Evolutionary conservation across 306 rosid species (phyloP).

Genomic region (Cercis canadensis): DNA sequence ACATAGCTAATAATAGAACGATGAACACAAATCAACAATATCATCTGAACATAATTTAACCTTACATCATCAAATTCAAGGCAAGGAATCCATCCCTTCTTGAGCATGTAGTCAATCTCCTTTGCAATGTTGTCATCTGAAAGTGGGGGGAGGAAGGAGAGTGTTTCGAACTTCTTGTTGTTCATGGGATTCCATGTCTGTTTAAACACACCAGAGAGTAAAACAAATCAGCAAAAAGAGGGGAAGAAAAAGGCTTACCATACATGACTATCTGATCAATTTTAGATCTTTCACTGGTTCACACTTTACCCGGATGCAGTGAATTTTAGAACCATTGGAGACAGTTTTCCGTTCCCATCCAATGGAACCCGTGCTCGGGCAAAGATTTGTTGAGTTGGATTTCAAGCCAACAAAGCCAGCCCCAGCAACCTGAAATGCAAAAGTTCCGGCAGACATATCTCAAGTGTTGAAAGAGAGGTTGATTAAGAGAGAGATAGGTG

Average conservation of each 20-base stretch:
- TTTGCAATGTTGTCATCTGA: slow-evolving; percentile 74
- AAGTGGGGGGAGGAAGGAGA: slow-evolving; percentile 75
- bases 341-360: slow-evolving; percentile 55
- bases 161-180: slow-evolving; percentile 79
- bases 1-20: neutral
- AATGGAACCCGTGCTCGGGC: slow-evolving; percentile 37
- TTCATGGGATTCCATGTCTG: slow-evolving; percentile 87
- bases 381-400: slow-evolving; percentile 44
- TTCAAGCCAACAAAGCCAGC: slow-evolving; percentile 56
- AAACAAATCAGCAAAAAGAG: slow-evolving; percentile 16
- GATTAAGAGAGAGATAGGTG: neutral
- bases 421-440: slow-evolving; percentile 36
- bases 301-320: slow-evolving; percentile 74
- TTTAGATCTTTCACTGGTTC: neutral
- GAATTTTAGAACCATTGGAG: slow-evolving; percentile 64
- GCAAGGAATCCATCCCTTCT: slow-evolving; percentile 85
- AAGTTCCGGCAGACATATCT: slow-evolving; percentile 58
- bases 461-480: neutral
- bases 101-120: slow-evolving; percentile 76
- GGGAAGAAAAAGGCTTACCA: neutral
- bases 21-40: neutral
- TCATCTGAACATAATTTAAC: neutral
- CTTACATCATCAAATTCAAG: slow-evolving; percentile 81
- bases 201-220: slow-evolving; percentile 27
- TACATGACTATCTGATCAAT: neutral